phyloP scores from a whole-genome alignment of 768 basidiomycete species.

The Dioszegia crocea region DNA sequence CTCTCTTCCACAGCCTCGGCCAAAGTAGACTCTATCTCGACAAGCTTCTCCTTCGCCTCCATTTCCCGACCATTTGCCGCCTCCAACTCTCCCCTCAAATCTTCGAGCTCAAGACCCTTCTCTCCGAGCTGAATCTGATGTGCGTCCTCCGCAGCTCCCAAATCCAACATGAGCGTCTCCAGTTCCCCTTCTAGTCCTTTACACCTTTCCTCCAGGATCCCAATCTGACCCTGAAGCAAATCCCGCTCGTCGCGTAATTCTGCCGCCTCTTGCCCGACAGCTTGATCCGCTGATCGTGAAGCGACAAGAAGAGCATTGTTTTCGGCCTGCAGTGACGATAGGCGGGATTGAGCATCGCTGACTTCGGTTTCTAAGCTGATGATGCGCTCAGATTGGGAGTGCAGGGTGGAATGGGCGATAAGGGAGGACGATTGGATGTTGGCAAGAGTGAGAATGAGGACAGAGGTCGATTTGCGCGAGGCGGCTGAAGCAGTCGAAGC shows the following conservation, averaged over 20 bases:
- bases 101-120: neutral
- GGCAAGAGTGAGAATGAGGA: neutral
- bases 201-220: neutral
- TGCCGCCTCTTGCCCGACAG: neutral
- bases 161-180: neutral
- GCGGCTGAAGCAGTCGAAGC: neutral
- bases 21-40: neutral
- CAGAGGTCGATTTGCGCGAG: neutral
- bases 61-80: neutral
- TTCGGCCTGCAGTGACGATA: neutral
- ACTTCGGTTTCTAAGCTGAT: neutral
- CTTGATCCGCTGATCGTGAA: neutral
- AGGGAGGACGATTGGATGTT: no score
- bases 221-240: neutral
- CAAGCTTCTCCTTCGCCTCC: neutral
- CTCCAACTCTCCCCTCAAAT: neutral
- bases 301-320: neutral
- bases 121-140: neutral
- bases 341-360: neutral
- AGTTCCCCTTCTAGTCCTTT: slow-evolving; percentile 3
- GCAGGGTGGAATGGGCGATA: neutral
- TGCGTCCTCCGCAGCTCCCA: slow-evolving; percentile 1
- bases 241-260: neutral
- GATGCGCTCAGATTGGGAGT: neutral
- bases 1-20: neutral